Evolutionary conservation across 805 yeast species (phyloP).

Genomic region (Schizosaccharomyces lindneri): DNA sequence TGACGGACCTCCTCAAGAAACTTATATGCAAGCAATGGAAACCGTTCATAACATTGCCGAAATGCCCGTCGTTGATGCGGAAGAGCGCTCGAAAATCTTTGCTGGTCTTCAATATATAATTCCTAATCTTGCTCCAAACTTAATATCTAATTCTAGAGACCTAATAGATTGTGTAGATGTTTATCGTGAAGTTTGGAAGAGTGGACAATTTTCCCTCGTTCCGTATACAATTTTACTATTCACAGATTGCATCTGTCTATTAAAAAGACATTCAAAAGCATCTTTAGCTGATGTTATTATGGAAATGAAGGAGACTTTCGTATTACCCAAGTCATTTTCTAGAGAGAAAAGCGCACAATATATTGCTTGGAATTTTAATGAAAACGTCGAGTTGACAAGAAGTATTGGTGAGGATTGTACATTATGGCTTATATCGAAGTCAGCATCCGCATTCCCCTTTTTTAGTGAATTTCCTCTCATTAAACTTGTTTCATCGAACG

Average conservation of each 20-base stretch:
- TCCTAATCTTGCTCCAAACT: background rate
- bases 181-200: background rate
- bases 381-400: background rate
- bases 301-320: background rate
- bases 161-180: background rate
- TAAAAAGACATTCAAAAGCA: background rate
- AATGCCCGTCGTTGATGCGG: slow-evolving; percentile 1
- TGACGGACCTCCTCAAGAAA: background rate
- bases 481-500: background rate
- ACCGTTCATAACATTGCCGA: background rate
- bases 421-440: background rate
- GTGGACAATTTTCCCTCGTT: background rate
- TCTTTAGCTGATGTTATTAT: background rate
- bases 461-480: background rate
- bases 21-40: background rate
- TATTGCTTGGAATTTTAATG: background rate
- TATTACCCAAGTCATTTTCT: background rate
- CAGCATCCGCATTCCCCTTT: background rate
- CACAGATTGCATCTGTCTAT: background rate
- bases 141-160: background rate
- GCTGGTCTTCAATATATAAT: background rate
- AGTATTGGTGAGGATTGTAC: background rate
- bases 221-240: background rate
- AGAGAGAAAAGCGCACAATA: background rate
- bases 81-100: background rate